phyloP scores from a whole-genome alignment of 106 monocot species.

The Dendrobium nobile region DNA sequence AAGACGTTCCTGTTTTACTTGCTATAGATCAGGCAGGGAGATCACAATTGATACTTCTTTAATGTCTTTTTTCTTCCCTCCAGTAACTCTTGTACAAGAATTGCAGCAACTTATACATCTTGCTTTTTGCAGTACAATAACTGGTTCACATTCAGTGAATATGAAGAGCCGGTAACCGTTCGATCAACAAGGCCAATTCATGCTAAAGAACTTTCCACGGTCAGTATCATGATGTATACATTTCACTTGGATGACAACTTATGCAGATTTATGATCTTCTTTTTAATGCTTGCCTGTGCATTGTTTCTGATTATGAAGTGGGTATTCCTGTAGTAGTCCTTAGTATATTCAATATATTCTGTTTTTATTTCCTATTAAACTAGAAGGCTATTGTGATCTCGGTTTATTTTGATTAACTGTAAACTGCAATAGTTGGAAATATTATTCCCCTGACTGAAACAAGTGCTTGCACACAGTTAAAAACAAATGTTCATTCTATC shows the following conservation, averaged over 20 bases:
- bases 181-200: slow-evolving; percentile 75
- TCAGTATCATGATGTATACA: slow-evolving; percentile 29
- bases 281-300: not conserved
- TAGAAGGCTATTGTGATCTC: not conserved
- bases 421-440: not conserved
- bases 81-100: not conserved
- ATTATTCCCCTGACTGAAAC: not conserved
- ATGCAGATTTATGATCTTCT: not conserved
- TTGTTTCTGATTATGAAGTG: not conserved
- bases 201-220: slow-evolving; percentile 78
- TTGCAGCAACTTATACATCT: not conserved
- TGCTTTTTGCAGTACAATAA: slow-evolving; percentile 69
- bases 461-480: not conserved
- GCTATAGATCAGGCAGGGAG: slow-evolving; percentile 81
- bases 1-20: slow-evolving; percentile 87
- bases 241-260: not conserved
- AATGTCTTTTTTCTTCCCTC: not conserved
- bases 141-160: slow-evolving; percentile 98
- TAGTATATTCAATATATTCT: not conserved
- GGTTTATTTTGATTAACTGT: not conserved
- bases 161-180: slow-evolving; percentile 67
- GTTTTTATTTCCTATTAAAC: not conserved
- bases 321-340: not conserved
- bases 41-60: not conserved
- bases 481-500: not conserved